phyloP scores from a whole-genome alignment of 176 grass and related monocot genomes.

The Hordeum vulgare region DNA sequence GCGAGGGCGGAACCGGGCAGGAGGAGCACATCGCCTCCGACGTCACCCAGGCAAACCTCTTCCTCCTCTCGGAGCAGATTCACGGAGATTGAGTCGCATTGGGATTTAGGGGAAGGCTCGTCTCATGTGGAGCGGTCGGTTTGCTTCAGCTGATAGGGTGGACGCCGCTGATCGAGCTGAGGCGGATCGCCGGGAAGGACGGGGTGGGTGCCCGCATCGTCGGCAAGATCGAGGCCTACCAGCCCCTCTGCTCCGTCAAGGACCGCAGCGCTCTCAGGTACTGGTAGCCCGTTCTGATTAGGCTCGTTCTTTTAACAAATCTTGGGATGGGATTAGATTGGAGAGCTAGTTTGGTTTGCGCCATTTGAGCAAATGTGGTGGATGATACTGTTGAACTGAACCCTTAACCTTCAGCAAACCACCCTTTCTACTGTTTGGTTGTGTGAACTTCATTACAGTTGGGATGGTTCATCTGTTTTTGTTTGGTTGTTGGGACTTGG shows the following conservation, averaged over 20 bases:
- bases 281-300: background rate
- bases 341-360: background rate
- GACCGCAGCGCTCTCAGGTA: constrained; percentile 65
- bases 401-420: background rate
- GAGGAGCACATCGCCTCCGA: constrained; percentile 24
- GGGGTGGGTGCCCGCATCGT: constrained; percentile 40
- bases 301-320: background rate
- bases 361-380: background rate
- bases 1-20: background rate
- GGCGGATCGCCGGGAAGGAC: constrained; percentile 38
- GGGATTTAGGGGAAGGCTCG: background rate
- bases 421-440: background rate
- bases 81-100: background rate
- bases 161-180: constrained; percentile 67
- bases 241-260: constrained; percentile 80
- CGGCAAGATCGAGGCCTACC: constrained; percentile 69
- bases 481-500: no score
- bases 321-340: background rate
- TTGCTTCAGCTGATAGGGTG: constrained; percentile 62
- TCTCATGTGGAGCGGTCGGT: background rate
- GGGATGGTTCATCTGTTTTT: no score
- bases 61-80: background rate
- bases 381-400: background rate
- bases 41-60: constrained; percentile 11
- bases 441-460: background rate